Evolutionary conservation across 495 filamentous ascomycete genomes (phyloP).

Genomic region (Aspergillus saccharolyticus): DNA sequence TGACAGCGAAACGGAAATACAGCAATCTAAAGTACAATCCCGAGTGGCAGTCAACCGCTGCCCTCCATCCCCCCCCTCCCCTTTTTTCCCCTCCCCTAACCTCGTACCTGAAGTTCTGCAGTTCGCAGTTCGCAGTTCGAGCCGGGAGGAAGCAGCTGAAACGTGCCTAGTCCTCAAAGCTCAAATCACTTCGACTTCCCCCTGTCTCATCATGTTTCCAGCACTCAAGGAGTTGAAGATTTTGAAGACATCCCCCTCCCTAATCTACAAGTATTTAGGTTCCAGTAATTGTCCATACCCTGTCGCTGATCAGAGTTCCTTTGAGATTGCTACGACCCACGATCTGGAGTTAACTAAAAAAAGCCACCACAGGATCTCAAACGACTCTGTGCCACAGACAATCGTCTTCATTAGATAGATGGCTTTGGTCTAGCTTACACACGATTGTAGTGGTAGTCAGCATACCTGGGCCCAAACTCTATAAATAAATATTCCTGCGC

Average conservation of each 20-base stretch:
- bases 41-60: too few species aligned
- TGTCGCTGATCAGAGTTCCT: background rate
- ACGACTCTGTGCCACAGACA: background rate
- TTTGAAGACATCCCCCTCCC: background rate
- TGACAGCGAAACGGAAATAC: too few species aligned
- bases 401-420: too few species aligned
- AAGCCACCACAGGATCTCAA: background rate
- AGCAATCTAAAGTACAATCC: too few species aligned
- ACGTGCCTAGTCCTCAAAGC: background rate
- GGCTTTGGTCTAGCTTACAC: too few species aligned
- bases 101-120: background rate
- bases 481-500: background rate
- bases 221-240: background rate
- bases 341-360: background rate
- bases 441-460: background rate
- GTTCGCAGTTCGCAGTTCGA: background rate
- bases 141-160: background rate
- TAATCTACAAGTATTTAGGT: background rate
- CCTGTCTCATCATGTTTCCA: constrained; percentile 1
- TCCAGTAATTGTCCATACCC: background rate
- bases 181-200: background rate
- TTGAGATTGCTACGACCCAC: background rate
- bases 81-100: background rate
- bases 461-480: background rate
- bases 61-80: too few species aligned